A percentile compares a stretch with the other conserved stretches of the same genome.
Evolutionary conservation across 2,329 filamentous ascomycete species (phyloP).

Genomic region (Fusarium beomiforme): DNA sequence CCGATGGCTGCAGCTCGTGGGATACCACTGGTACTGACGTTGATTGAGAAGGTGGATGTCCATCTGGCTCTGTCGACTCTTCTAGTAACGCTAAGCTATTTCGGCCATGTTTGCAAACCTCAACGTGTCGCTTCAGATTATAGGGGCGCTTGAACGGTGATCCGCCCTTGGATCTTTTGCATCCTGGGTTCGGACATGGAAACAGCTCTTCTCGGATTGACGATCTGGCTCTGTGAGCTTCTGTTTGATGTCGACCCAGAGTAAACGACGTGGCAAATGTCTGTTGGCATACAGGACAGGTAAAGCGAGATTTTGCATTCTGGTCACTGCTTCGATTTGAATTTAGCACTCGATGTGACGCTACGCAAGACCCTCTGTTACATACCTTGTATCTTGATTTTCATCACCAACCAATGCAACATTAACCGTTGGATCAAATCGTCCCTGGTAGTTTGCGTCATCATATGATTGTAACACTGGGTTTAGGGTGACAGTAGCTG

Average conservation of each 20-base stretch:
- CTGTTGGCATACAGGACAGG: neutral
- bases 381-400: neutral
- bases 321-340: neutral
- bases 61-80: neutral
- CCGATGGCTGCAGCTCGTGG: rapidly evolving
- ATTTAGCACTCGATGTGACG: neutral
- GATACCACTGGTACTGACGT: neutral
- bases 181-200: neutral
- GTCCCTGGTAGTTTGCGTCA: rapidly evolving
- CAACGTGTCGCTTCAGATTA: neutral
- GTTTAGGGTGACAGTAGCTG: neutral
- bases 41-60: neutral
- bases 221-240: neutral
- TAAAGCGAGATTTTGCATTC: neutral
- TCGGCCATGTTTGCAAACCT: neutral
- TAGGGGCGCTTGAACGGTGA: neutral
- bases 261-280: neutral
- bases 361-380: neutral
- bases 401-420: too few species aligned
- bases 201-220: neutral
- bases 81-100: too few species aligned
- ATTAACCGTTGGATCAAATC: too few species aligned
- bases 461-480: neutral
- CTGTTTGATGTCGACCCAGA: neutral
- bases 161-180: neutral